phyloP scores from a whole-genome alignment of 2,329 filamentous ascomycete genomes.

The Verticillium dahliae region DNA sequence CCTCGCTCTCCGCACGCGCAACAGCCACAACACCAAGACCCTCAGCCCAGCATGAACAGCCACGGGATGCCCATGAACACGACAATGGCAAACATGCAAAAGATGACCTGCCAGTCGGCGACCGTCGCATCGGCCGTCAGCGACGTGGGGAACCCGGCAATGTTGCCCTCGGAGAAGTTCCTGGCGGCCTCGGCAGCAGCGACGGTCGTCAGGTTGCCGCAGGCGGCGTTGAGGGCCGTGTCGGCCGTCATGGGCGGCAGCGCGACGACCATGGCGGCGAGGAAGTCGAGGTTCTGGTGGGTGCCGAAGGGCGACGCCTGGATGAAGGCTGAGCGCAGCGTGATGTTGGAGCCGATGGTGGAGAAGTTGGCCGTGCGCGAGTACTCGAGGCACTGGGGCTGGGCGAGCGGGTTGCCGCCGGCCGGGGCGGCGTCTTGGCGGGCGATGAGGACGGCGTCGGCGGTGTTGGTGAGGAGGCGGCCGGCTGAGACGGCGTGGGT shows the following conservation, averaged over 20 bases:
- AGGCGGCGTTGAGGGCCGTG: constrained; percentile 30
- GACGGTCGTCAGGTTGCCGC: constrained; percentile 36
- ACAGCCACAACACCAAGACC: background rate
- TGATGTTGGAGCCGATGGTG: constrained; percentile 35
- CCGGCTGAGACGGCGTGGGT: constrained; percentile 3
- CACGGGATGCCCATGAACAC: background rate
- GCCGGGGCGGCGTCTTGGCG: constrained; percentile 7
- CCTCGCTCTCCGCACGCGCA: background rate
- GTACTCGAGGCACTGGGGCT: constrained; percentile 31
- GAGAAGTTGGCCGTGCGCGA: constrained; percentile 38
- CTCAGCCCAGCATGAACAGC: constrained; percentile 2
- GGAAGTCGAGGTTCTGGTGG: constrained; percentile 27
- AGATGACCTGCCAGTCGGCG: background rate
- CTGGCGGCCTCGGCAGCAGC: constrained; percentile 33
- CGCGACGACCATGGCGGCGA: constrained; percentile 31
- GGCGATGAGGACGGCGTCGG: constrained; percentile 7
- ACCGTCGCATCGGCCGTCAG: background rate
- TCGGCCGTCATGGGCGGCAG: constrained; percentile 30
- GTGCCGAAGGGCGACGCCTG: constrained; percentile 34
- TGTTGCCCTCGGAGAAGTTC: constrained; percentile 36
- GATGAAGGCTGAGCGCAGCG: constrained; percentile 37
- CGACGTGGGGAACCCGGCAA: constrained; percentile 23
- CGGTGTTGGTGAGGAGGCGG: background rate
- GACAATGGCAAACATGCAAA: background rate
- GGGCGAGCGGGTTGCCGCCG: background rate